Conservation (phyloP, 306 rosid genomes). For the Trifolium subterraneum region DNA sequence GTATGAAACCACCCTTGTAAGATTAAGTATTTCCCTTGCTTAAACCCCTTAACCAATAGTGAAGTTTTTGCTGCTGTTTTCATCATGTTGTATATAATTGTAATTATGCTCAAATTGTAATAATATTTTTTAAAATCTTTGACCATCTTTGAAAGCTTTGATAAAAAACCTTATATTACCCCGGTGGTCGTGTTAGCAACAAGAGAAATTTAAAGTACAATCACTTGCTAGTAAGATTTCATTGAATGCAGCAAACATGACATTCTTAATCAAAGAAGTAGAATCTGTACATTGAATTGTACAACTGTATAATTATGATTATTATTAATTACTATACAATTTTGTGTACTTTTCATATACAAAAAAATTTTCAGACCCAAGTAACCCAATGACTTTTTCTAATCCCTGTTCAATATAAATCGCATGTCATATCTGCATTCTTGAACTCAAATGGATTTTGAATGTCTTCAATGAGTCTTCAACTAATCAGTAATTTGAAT, state of each 20-base stretch:
- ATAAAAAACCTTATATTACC: too few species aligned
- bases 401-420: slow-evolving; percentile 15
- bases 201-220: background rate
- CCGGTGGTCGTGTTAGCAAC: background rate
- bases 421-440: background rate
- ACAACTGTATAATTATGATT: background rate
- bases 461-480: background rate
- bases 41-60: too few species aligned
- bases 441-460: slow-evolving; percentile 8
- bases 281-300: slow-evolving; percentile 12
- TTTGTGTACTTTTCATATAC: background rate
- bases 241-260: slow-evolving; percentile 1
- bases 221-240: background rate
- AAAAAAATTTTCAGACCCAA: slow-evolving; percentile 2
- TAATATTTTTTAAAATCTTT: too few species aligned
- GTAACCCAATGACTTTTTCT: background rate
- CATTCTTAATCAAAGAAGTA: slow-evolving; percentile 15
- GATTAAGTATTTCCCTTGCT: too few species aligned
- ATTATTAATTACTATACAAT: background rate
- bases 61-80: too few species aligned
- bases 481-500: slow-evolving; percentile 34
- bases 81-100: too few species aligned
- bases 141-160: too few species aligned
- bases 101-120: too few species aligned
- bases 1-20: too few species aligned